phyloP scores from a whole-genome alignment of 257 asterid species.

The Linaria vulgaris region DNA sequence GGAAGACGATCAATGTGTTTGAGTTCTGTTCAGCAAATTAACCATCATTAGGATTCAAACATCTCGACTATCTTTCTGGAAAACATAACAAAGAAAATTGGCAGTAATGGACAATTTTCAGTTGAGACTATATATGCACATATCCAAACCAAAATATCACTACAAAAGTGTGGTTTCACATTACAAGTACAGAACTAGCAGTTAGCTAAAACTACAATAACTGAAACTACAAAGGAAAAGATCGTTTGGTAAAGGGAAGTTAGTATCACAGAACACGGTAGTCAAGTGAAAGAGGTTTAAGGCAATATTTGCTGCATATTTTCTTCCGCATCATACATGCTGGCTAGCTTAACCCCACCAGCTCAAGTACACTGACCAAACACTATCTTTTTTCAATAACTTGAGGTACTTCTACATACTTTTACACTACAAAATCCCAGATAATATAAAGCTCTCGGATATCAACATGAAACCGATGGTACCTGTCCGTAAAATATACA shows the following conservation, averaged over 20 bases:
- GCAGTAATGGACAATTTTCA: neutral
- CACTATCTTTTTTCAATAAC: too few relatives aligned
- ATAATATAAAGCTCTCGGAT: too few relatives aligned
- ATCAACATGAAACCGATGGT: too few relatives aligned
- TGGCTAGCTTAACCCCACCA: neutral
- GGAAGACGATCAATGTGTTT: conserved; percentile 17
- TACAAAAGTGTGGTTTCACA: neutral
- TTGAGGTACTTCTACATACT: too few relatives aligned
- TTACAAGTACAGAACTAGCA: neutral
- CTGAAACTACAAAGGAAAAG: neutral
- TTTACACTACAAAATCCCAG: too few relatives aligned
- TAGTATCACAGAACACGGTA: conserved; percentile 2
- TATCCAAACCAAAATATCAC: neutral
- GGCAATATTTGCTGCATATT: neutral
- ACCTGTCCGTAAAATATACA: too few relatives aligned
- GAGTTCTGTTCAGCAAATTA: conserved; percentile 39
- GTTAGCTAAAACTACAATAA: conserved; percentile 7
- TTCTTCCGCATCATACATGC: too few relatives aligned
- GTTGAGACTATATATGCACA: neutral
- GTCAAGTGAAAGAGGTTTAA: neutral
- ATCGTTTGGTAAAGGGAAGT: neutral
- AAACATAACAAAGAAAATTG: neutral
- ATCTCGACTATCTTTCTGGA: neutral
- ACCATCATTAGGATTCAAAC: conserved; percentile 18
- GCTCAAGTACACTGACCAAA: too few relatives aligned